A percentile compares a stretch with the other conserved stretches of the same genome.
phyloP scores from a whole-genome alignment of 2,329 filamentous ascomycete genomes.

The Orbilia javanica region DNA sequence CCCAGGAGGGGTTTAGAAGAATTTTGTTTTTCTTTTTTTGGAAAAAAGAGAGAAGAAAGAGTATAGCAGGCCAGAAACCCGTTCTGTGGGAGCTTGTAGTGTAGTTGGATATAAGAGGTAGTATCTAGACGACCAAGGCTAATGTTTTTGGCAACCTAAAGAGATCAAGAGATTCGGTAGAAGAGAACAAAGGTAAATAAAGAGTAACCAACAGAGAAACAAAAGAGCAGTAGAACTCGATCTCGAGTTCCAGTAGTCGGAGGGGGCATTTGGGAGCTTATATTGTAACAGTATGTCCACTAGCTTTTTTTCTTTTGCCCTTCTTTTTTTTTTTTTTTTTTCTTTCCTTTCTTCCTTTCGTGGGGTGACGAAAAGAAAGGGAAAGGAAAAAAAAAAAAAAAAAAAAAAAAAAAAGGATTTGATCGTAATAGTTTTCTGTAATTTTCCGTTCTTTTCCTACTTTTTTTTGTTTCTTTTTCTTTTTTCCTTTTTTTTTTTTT shows the following conservation, averaged over 20 bases:
- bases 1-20: background rate
- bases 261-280: background rate
- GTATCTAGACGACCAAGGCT: background rate
- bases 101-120: no score
- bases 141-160: background rate
- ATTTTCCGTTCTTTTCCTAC: constrained; percentile 28
- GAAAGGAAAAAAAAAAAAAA: background rate
- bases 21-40: no score
- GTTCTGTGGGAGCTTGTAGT: background rate
- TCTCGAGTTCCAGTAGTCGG: background rate
- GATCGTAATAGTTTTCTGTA: constrained; percentile 15
- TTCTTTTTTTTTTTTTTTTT: background rate
- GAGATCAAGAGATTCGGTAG: background rate
- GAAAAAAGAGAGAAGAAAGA: background rate
- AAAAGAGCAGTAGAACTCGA: background rate
- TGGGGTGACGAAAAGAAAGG: background rate
- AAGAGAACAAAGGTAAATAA: background rate
- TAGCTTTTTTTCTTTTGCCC: background rate
- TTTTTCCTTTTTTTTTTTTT: constrained; percentile 48
- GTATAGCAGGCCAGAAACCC: background rate
- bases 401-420: background rate
- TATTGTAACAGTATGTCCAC: background rate
- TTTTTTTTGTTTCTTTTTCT: constrained; percentile 18
- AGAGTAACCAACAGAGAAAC: no score
- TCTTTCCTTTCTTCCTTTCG: background rate